These are phyloP conservation scores for Dissophora globulifera DNA, from an alignment of 192 early-diverging fungal species.

Conservation along the genomic window DNA sequence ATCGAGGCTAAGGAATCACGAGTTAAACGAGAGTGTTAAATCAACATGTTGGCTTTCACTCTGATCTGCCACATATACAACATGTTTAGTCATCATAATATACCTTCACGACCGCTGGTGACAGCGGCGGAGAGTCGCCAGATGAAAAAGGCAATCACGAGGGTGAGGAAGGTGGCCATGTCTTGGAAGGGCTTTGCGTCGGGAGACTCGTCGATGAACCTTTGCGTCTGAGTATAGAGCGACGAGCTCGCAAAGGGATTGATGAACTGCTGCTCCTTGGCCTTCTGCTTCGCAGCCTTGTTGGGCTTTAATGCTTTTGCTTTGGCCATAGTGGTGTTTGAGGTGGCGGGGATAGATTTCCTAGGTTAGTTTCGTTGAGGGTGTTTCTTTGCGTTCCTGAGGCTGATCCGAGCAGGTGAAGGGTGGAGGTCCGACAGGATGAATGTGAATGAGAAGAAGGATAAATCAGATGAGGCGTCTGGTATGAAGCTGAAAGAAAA, in stretches of 20 bases:
- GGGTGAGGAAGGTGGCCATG: conserved; percentile 23
- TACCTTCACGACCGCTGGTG: conserved; percentile 21
- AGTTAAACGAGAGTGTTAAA: not conserved
- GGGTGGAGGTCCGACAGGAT: too few relatives aligned
- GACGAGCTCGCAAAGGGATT: conserved; percentile 17
- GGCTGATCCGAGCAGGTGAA: too few relatives aligned
- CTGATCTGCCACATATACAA: too few relatives aligned
- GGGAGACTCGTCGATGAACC: conserved; percentile 20
- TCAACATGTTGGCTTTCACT: too few relatives aligned
- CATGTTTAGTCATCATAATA: too few relatives aligned
- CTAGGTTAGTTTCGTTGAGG: not conserved
- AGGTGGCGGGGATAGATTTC: too few relatives aligned
- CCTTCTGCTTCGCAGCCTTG: conserved; percentile 20
- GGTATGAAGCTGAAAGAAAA: not conserved
- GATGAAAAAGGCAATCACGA: conserved; percentile 29
- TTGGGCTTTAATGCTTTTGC: conserved; percentile 34
- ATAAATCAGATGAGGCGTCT: not conserved
- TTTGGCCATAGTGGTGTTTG: too few relatives aligned
- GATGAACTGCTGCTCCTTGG: conserved; percentile 5
- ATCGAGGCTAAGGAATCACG: conserved; percentile 21
- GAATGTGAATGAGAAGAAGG: not conserved
- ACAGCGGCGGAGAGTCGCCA: conserved; percentile 33
- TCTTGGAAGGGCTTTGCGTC: conserved; percentile 45
- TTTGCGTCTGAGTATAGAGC: conserved; percentile 17
- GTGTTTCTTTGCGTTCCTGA: too few relatives aligned